phyloP scores from a whole-genome alignment of 202 grass and related monocot species.

The Digitaria exilis region DNA sequence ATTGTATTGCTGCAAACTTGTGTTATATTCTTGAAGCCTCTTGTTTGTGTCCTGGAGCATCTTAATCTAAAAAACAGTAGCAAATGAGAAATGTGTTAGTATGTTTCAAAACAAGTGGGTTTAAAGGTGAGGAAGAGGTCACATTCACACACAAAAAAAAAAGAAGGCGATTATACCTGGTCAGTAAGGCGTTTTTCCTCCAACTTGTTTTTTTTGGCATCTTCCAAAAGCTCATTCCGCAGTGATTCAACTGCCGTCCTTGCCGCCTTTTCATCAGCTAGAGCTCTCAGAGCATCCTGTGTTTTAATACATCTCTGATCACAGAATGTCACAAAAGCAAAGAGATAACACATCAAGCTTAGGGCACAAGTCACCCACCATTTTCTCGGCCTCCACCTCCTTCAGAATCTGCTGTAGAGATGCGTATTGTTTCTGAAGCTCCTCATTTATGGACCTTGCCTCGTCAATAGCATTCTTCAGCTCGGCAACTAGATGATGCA shows the following conservation, averaged over 20 bases:
- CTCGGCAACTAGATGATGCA: slow-evolving; percentile 40
- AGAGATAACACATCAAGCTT: background rate
- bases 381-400: slow-evolving; percentile 67
- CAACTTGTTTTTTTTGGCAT: slow-evolving; percentile 55
- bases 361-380: slow-evolving; percentile 38
- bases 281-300: slow-evolving; percentile 56
- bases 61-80: slow-evolving; percentile 52
- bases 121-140: background rate
- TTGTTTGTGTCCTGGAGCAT: slow-evolving; percentile 84
- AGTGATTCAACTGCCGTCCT: slow-evolving; percentile 48
- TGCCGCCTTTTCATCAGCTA: slow-evolving; percentile 59
- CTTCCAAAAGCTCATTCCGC: slow-evolving; percentile 44
- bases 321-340: background rate
- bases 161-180: slow-evolving; percentile 46
- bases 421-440: slow-evolving; percentile 53
- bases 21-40: slow-evolving; percentile 87
- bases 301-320: background rate
- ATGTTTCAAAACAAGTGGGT: background rate
- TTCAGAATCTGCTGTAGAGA: slow-evolving; percentile 56
- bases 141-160: background rate
- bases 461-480: slow-evolving; percentile 55
- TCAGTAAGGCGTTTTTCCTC: slow-evolving; percentile 68
- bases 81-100: background rate
- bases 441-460: slow-evolving; percentile 38
- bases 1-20: slow-evolving; percentile 92